Base-by-base conservation (phyloP, 352 stramenopile species). In the Pythium vanterpoolii region DNA sequence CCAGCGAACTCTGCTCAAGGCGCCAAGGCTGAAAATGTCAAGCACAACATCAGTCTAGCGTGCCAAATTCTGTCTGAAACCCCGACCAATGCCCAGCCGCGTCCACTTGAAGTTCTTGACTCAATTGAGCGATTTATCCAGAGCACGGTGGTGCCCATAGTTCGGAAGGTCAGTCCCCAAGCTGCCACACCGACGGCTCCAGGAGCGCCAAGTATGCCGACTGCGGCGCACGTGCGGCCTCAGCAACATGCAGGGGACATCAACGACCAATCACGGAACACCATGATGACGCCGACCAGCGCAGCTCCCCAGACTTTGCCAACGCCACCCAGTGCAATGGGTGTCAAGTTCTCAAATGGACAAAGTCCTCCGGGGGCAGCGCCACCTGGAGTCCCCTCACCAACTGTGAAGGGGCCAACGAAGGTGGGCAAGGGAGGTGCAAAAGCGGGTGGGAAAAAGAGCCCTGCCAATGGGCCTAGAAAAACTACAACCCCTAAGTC, bases 81-180 rank as follows among this genome's bases (percentile, higher is more conserved):
- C 9, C 65, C 66, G 14, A 77, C 68, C n/a, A 69, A 60, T 36
- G 44, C 74, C 2, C 79, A 89, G 48, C 78, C 80, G 14, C 71
- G 82, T 10, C 77, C 85, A 10, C 66, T 89, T 21, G 75, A 91
- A 30, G 76, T 93, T 31, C 60, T 95, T 9, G 72, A 73, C 21
- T 88, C 86, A 10, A 93, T 95, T 31, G 86, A 95, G 53, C 71
- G 72, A 19, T 95, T 95, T 30, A 88, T 95, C 36, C 69, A 85
- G 42, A 83, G 75, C 44, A 90, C 82, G 3, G 81, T 95, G 24
- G 60, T 87, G 27, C 83, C 86, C 18, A 92, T 95, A 33, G 80
- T 92, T 4, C 71, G 70, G 21, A 89, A 89, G 52, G 76, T 92
- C 4, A 58, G 77, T 4, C 64, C 58, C 0, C 55, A 60, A 43